Evolutionary conservation across 2,329 filamentous ascomycete species (phyloP).

Genomic region (Talaromyces albobiverticillius): DNA sequence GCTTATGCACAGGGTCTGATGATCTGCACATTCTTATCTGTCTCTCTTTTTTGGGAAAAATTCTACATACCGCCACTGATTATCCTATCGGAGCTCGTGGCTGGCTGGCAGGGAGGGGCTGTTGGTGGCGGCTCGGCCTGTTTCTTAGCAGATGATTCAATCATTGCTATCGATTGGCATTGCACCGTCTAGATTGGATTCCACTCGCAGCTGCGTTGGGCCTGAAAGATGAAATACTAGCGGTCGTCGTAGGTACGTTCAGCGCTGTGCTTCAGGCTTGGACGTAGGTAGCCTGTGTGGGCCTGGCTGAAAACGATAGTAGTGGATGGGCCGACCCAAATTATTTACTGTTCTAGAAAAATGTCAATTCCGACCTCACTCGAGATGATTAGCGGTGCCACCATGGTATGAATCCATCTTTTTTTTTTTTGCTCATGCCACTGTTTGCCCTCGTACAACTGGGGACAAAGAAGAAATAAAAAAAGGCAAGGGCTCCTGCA

Average conservation of each 20-base stretch:
- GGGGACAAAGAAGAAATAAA: background rate
- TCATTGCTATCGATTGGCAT: no score
- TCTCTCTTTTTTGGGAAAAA: no score
- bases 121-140: background rate
- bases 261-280: background rate
- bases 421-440: no score
- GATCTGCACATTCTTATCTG: no score
- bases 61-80: constrained; percentile 1
- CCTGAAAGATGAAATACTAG: no score
- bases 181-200: no score
- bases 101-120: background rate
- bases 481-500: background rate
- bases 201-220: no score
- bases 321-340: constrained; percentile 13
- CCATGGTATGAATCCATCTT: background rate
- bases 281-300: background rate
- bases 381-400: background rate
- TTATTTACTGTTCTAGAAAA: constrained; percentile 2
- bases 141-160: no score
- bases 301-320: constrained; percentile 7
- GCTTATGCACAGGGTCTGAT: no score
- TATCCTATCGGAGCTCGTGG: constrained; percentile 3
- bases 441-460: no score
- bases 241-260: background rate
- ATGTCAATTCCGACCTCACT: constrained; percentile 8